phyloP scores from a whole-genome alignment of 1,139 yeast genomes.

The Arxiozyma bovina region DNA sequence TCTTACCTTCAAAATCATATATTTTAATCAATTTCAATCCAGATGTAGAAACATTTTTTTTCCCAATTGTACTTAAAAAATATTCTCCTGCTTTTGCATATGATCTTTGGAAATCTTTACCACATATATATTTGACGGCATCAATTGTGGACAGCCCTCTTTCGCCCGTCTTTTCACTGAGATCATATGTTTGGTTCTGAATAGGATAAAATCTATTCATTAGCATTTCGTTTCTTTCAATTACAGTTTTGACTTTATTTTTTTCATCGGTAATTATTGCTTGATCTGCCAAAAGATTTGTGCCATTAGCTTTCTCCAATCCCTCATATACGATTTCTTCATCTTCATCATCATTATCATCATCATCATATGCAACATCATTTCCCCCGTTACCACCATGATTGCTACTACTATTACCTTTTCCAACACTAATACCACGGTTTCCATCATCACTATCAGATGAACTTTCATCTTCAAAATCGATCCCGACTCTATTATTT shows the following conservation, averaged over 20 bases:
- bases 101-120: slow-evolving; percentile 44
- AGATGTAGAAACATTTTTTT: slow-evolving; percentile 29
- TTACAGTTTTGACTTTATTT: slow-evolving; percentile 11
- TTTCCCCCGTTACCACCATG: not conserved
- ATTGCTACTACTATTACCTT: not conserved
- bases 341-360: slow-evolving; percentile 25
- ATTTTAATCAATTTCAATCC: slow-evolving; percentile 47
- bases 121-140: slow-evolving; percentile 43
- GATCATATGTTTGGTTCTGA: slow-evolving; percentile 51
- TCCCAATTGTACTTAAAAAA: slow-evolving; percentile 34
- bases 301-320: slow-evolving; percentile 29
- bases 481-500: slow-evolving; percentile 11
- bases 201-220: slow-evolving; percentile 53
- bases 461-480: slow-evolving; percentile 28
- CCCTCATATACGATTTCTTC: slow-evolving; percentile 28
- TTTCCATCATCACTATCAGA: slow-evolving; percentile 20
- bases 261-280: slow-evolving; percentile 28
- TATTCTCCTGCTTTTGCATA: slow-evolving; percentile 44
- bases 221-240: slow-evolving; percentile 20
- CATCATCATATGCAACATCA: slow-evolving; percentile 6
- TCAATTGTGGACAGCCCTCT: slow-evolving; percentile 54
- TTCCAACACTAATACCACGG: not conserved
- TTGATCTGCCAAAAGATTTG: slow-evolving; percentile 27
- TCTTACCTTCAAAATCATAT: slow-evolving; percentile 65
- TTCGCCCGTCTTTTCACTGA: slow-evolving; percentile 35